Evolutionary conservation across 2,329 filamentous ascomycete species (phyloP).

Genomic region (Colletotrichum sp.): DNA sequence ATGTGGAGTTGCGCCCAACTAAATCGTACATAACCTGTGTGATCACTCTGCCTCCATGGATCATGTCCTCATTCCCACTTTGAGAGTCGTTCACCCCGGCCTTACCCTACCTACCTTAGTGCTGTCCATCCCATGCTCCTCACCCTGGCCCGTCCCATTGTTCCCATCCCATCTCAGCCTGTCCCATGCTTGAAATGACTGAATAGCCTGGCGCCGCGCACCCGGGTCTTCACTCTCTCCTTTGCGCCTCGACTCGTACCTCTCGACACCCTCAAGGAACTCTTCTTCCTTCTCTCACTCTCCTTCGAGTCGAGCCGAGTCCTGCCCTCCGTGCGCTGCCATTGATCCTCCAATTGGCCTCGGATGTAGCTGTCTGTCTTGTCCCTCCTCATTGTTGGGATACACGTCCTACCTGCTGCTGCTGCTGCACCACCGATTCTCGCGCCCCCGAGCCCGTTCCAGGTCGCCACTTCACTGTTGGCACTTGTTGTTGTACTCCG

Average conservation of each 20-base stretch:
- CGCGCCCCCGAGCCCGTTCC: not conserved
- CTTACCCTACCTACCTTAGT: not conserved
- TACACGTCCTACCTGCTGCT: conserved; percentile 3
- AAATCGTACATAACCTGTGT: conserved; percentile 35
- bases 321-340: not conserved
- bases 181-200: conserved; percentile 14
- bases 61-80: conserved; percentile 5
- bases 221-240: not conserved
- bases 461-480: conserved; percentile 16
- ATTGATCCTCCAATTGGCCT: conserved; percentile 7
- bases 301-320: not conserved
- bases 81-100: not conserved
- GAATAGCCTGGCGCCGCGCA: conserved; percentile 10
- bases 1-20: not conserved
- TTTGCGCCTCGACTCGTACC: not conserved
- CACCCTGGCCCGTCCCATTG: conserved; percentile 2
- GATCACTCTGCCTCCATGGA: not conserved
- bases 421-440: not conserved
- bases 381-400: not conserved
- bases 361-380: conserved; percentile 6
- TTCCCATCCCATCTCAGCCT: conserved; percentile 19
- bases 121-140: conserved; percentile 5
- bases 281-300: conserved; percentile 1
- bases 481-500: not conserved
- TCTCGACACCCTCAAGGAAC: not conserved